These are phyloP conservation scores for Kockiozyma suomiensis DNA, from an alignment of 805 yeast genomes.

Conservation along the genomic window DNA sequence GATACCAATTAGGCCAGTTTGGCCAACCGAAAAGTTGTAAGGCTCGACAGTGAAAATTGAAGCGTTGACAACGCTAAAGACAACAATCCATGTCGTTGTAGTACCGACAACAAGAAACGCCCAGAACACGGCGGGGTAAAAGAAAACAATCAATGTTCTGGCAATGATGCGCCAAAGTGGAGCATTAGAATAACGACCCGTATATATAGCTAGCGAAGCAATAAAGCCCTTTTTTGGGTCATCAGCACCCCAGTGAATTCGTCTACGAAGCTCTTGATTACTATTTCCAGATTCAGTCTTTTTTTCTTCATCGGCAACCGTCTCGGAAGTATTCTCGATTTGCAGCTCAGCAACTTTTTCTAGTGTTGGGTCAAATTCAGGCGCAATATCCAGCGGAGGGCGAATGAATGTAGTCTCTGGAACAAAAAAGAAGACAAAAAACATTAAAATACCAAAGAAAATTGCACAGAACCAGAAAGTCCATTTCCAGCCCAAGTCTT, in stretches of 20 bases:
- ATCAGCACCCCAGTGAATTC: constrained; percentile 5
- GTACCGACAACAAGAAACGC: constrained; percentile 52
- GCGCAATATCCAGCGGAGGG: constrained; percentile 39
- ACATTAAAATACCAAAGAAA: constrained; percentile 51
- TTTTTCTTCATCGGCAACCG: not conserved
- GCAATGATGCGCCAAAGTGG: constrained; percentile 54
- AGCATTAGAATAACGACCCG: constrained; percentile 55
- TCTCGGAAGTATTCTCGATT: not conserved
- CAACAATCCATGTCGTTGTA: constrained; percentile 66
- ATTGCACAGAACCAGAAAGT: constrained; percentile 61
- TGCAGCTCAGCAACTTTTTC: not conserved
- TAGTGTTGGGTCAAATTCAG: not conserved
- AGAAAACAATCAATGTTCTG: constrained; percentile 54
- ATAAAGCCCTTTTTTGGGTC: constrained; percentile 37
- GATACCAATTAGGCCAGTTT: constrained; percentile 32
- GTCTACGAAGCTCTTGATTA: not conserved
- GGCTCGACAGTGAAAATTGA: constrained; percentile 52
- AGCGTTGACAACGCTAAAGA: constrained; percentile 59
- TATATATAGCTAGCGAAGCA: constrained; percentile 47
- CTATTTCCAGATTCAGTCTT: not conserved
- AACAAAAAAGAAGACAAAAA: constrained; percentile 55
- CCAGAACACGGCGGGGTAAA: constrained; percentile 56
- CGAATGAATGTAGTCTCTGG: constrained; percentile 70
- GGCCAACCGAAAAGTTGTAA: constrained; percentile 29
- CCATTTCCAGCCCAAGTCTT: constrained; percentile 58